These are phyloP conservation scores for Phalaenopsis hybrid DNA, from an alignment of 116 monocot species.

Conservation along the genomic window DNA sequence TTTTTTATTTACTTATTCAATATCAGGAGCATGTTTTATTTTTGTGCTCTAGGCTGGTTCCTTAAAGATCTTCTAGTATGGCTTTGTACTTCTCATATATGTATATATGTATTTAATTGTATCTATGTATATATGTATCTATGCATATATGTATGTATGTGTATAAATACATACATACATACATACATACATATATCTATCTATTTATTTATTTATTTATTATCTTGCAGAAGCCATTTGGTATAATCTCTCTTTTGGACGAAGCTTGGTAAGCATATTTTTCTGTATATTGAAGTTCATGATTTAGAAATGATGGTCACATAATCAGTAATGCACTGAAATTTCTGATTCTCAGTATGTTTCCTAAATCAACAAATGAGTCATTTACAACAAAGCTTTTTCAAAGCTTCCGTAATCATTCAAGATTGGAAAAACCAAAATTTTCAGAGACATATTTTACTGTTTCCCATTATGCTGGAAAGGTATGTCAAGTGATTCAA, in stretches of 20 bases:
- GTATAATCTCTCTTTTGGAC: constrained; percentile 88
- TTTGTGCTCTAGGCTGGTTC: background rate
- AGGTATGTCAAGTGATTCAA: constrained; percentile 36
- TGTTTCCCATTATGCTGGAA: constrained; percentile 93
- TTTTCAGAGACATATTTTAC: constrained; percentile 86
- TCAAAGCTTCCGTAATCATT: constrained; percentile 54
- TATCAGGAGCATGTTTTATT: background rate
- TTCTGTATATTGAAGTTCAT: background rate
- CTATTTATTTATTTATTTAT: background rate
- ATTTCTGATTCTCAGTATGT: constrained; percentile 58
- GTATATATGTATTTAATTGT: background rate
- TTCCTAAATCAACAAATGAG: constrained; percentile 86
- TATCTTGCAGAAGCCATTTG: constrained; percentile 85
- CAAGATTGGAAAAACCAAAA: constrained; percentile 72
- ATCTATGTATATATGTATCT: too few species aligned
- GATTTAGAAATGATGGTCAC: background rate
- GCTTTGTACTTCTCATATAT: background rate
- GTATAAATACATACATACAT: too few species aligned
- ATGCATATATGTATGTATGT: too few species aligned
- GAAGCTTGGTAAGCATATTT: constrained; percentile 77
- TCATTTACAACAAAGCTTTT: constrained; percentile 80
- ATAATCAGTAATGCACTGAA: background rate
- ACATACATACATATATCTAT: too few species aligned
- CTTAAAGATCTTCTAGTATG: background rate
- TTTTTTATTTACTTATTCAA: too few species aligned